A percentile compares a stretch with the other conserved stretches of the same genome.
phyloP scores from a whole-genome alignment of 1,284 basidiomycete genomes.

The Tilletiopsis washingtonensis region DNA sequence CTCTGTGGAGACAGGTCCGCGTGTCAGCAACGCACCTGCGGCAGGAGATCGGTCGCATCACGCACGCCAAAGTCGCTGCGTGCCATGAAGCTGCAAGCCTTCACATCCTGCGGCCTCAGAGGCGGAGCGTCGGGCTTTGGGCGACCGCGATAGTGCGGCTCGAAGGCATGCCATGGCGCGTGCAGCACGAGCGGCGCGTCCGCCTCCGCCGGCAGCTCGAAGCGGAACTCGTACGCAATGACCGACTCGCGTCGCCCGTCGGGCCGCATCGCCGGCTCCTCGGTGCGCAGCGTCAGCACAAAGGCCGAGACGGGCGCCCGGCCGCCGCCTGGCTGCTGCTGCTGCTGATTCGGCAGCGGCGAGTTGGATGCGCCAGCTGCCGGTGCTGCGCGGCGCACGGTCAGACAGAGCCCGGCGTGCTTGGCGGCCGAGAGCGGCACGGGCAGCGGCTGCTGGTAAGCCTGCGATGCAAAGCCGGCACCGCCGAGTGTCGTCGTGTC shows the following conservation, averaged over 20 bases:
- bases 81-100: conserved; percentile 37
- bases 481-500: conserved; percentile 52
- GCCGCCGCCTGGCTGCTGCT: conserved; percentile 13
- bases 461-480: conserved; percentile 53
- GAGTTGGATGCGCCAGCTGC: conserved; percentile 7
- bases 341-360: background rate
- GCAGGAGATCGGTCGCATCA: background rate
- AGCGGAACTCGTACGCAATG: conserved; percentile 50
- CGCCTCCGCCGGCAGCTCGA: conserved; percentile 19
- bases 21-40: background rate
- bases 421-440: conserved; percentile 11
- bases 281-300: conserved; percentile 50
- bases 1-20: conserved; percentile 5
- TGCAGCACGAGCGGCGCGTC: conserved; percentile 10
- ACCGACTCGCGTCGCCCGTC: conserved; percentile 49
- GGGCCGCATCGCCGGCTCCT: conserved; percentile 34
- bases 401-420: conserved; percentile 17
- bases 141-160: conserved; percentile 50
- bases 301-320: conserved; percentile 34
- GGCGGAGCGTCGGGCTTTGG: conserved; percentile 23
- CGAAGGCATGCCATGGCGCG: conserved; percentile 49
- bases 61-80: conserved; percentile 25
- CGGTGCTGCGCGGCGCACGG: conserved; percentile 11
- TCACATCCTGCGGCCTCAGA: conserved; percentile 16
- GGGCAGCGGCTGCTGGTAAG: conserved; percentile 30